These are phyloP conservation scores for Dioscorea alata DNA, from an alignment of 106 monocot species.

Conservation along the genomic window DNA sequence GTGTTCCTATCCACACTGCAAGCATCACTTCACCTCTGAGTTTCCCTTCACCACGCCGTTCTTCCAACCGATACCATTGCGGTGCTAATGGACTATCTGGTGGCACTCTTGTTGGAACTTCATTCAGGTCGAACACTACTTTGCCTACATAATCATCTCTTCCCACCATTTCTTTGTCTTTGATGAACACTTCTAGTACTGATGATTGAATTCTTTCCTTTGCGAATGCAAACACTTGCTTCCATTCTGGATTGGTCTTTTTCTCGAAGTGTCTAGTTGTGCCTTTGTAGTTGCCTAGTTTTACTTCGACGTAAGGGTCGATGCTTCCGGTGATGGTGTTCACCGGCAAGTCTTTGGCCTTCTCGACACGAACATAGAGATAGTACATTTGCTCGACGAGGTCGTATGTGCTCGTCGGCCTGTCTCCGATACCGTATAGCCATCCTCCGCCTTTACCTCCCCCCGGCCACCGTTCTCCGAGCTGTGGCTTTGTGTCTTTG, in stretches of 20 bases:
- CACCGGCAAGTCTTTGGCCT: constrained; percentile 65
- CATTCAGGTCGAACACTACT: constrained; percentile 77
- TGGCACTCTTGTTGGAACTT: constrained; percentile 79
- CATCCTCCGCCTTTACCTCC: constrained; percentile 26
- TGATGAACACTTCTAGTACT: constrained; percentile 63
- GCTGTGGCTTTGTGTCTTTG: constrained; percentile 28
- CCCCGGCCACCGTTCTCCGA: constrained; percentile 47
- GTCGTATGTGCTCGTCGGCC: constrained; percentile 68
- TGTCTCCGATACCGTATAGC: constrained; percentile 39
- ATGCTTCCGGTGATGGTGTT: constrained; percentile 55
- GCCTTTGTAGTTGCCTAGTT: constrained; percentile 90
- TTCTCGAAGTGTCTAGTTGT: constrained; percentile 66
- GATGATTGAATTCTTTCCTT: constrained; percentile 81
- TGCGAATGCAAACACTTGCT: constrained; percentile 88
- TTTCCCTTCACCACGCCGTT: constrained; percentile 51
- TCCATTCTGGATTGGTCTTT: constrained; percentile 76
- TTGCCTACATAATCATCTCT: constrained; percentile 80
- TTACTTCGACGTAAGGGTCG: constrained; percentile 83
- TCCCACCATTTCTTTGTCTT: constrained; percentile 66
- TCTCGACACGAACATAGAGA: constrained; percentile 76
- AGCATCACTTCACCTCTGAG: constrained; percentile 72
- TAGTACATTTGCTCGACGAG: constrained; percentile 86
- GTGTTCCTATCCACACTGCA: constrained; percentile 75
- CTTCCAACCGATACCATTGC: constrained; percentile 90
- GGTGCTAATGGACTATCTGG: constrained; percentile 87